Evolutionary conservation across 768 basidiomycete genomes (phyloP), one percentile per base, ranked within the genome.

Genomic region (Macrolepiota fuliginosa): DNA sequence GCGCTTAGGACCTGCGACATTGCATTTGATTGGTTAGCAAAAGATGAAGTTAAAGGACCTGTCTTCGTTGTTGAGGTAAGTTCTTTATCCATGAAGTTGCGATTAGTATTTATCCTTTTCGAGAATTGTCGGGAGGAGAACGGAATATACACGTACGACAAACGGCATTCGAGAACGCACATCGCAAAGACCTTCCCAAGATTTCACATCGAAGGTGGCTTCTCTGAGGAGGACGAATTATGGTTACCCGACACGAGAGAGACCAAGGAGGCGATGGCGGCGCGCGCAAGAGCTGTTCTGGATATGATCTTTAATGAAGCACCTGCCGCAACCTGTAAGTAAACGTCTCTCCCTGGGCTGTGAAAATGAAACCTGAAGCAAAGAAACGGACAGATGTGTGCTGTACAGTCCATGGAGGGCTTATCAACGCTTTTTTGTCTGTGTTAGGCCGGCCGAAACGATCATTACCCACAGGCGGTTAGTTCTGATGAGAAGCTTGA

Each of bases 141-240:
- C 62, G 84, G 89, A 0, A 79, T 83, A 1, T 89, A 91, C 62
- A 90, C 89, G 0, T 91, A 89, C 66, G 90, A 92, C 70, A 80
- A 82, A 64, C 82, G 90, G 13, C 76, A 77, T 19, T 75, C 78
- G 1, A 76, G 73, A 35, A 76, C 81, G 0, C 77, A 82, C 57
- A 86, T 92, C 62, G 65, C 70, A 0, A 59, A 61, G 0, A 65
- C 77, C 5, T 90, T 83, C 67, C 84, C 86, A 0, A 69, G 72
- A 4, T 86, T 86, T 67, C 64, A 55, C 7, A 79, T 90, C 49
- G 88, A 91, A 66, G 68, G 70, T 0, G 81, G 78, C 0, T 83
- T 92, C 56, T 71, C 79, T 0, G 90, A 92, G 68, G 76, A 84
- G 15, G 91, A 92, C 66, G 73, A 77, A 17, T 70, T 86, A 0